Base-by-base conservation (phyloP, 345 rosid genomes). In the Syzygium aromaticum region DNA sequence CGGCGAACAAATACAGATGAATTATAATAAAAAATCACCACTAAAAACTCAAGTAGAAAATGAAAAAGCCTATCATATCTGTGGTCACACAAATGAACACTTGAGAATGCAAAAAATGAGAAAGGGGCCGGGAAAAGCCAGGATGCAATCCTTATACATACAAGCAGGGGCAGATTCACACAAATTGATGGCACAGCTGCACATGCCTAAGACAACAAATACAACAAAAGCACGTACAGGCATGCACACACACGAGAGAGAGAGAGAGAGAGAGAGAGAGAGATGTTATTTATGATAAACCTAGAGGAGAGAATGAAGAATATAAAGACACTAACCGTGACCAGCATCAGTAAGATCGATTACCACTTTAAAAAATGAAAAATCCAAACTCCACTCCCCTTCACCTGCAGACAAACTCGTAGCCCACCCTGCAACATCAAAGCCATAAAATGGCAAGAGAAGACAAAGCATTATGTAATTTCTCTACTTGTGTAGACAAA, bases 341-440 rank as follows among this genome's bases (percentile, higher is more conserved):
- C 99, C 98, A 87, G 97, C 94, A 90, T 97, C 95, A 49, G 98
- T 96, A 88, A 97, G 98, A 88, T 94, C 90, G 88, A 96, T 90
- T 54, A 9, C 59, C 87, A 96, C 98, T 64, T 86, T 89, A 87
- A 97, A 96, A 88, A 97, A 97, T 87, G 98, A 94, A 90, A 90
- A 96, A 30, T 95, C 98, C 86, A 59, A 59, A 38, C 89, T 91
- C 94, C 91, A 90, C 83, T 91, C 96, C 63, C 85, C 89, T 94
- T 96, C 98, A 38, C 93, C 93, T 51, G 99, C 98, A 88, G 51
- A 91, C 87, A 97, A 90, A 54, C 91, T 46, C 2, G 95, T 93
- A 77, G 98, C 99, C 98, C 98, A 97, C 86, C 99, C 99, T 97
- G 89, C 85, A 94, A 84, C 30, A 43, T 13, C 67, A 38, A 27